phyloP scores from a whole-genome alignment of 2,329 filamentous ascomycete species.

The Clonostachys rosea region DNA sequence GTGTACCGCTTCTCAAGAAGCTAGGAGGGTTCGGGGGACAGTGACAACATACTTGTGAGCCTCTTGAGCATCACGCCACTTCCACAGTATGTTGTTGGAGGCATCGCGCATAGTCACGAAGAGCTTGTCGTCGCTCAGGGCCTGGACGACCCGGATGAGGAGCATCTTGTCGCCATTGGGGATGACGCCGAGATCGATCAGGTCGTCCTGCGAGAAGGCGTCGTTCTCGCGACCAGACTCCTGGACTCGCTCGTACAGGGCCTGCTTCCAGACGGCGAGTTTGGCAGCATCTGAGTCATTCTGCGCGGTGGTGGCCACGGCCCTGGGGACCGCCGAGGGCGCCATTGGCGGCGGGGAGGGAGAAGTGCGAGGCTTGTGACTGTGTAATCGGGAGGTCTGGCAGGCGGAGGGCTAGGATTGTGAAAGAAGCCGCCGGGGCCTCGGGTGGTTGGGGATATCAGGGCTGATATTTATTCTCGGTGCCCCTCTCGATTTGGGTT shows the following conservation, averaged over 20 bases:
- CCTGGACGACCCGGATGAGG: slow-evolving; percentile 51
- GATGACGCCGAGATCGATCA: slow-evolving; percentile 52
- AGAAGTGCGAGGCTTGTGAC: neutral
- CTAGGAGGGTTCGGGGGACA: no score
- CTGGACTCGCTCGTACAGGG: slow-evolving; percentile 51
- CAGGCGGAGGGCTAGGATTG: no score
- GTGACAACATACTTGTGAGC: slow-evolving; percentile 49
- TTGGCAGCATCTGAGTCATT: slow-evolving; percentile 31
- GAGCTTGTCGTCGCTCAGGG: slow-evolving; percentile 55
- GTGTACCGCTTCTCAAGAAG: no score
- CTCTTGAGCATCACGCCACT: slow-evolving; percentile 53
- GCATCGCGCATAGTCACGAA: slow-evolving; percentile 40
- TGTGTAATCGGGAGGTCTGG: no score
- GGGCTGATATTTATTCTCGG: no score
- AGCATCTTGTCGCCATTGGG: slow-evolving; percentile 50
- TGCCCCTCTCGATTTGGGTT: no score
- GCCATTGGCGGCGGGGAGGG: slow-evolving; percentile 1
- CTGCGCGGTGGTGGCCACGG: slow-evolving; percentile 13
- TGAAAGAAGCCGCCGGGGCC: no score
- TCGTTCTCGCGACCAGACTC: slow-evolving; percentile 40
- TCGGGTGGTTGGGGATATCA: no score
- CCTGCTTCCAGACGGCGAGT: slow-evolving; percentile 46
- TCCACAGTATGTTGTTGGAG: slow-evolving; percentile 42
- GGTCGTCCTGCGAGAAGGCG: slow-evolving; percentile 54
- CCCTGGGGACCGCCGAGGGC: slow-evolving; percentile 5